Evolutionary conservation across 2,329 filamentous ascomycete genomes (phyloP), one percentile per base, ranked within the genome.

Genomic region (Helminthosporium solani): DNA sequence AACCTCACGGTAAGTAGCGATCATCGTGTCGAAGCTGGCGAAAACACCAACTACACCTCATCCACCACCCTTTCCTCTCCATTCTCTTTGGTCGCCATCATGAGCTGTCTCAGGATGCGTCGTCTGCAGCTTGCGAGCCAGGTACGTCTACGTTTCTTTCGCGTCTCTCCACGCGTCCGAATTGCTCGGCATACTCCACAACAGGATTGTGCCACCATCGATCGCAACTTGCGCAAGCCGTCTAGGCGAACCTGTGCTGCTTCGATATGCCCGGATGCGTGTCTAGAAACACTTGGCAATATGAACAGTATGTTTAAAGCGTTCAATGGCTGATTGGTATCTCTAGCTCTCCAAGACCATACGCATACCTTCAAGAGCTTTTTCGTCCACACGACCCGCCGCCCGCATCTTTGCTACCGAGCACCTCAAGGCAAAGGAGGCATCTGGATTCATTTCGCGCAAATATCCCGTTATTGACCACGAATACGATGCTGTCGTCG

Each of bases 401-500:
- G 88, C 90, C 67, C 85, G 87, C 72, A 88, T 97, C 70, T 88
- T 95, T 71, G 85, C 87, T 63, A 92, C 87, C 74, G 83, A 85
- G 61, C 88, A 89, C 58, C 80, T 97, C 57, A 86, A 90, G 72
- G 94, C 92, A 47, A 96, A 95, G 79, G 91, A 96, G 78, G 91
- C 91, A 25, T 88, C 88, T 54, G 85, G 88, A 38, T 88, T 89
- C 69, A 82, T 96, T 64, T 88, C 85, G 73, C 86, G 80, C 73
- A 94, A 96, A 75, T 97, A 99, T 74, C 88, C 90, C 40, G 88
- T 99, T 64, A 91, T 99, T 84, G 94, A 97, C 73, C 94, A 99
- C 76, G 90, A 97, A 76, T 97, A 96, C 76, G 94, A 97, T 87
- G 92, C 92, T 53, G 80, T 99, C 63, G 94, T 99, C 51, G 90